phyloP scores from a whole-genome alignment of 2,329 filamentous ascomycete genomes.

The Fusarium torreyae region DNA sequence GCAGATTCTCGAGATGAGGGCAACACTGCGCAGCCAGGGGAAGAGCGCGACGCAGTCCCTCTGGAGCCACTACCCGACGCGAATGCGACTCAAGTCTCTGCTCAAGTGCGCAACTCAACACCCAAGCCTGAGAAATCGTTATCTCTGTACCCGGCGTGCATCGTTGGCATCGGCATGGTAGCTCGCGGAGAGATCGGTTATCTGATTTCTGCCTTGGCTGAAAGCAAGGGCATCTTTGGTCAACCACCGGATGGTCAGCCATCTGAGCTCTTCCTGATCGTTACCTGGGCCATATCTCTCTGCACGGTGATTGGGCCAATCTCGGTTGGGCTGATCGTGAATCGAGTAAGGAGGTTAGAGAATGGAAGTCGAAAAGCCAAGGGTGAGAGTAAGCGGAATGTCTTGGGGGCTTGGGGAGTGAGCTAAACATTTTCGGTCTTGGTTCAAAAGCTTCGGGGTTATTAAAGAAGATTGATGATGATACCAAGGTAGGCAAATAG shows the following conservation, averaged over 20 bases:
- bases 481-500: no score
- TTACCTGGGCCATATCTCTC: slow-evolving; percentile 69
- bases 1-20: background rate
- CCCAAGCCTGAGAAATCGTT: slow-evolving; percentile 62
- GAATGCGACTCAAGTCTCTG: background rate
- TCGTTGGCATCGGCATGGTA: slow-evolving; percentile 79
- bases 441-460: no score
- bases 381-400: slow-evolving; percentile 26
- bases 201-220: slow-evolving; percentile 78
- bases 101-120: slow-evolving; percentile 10
- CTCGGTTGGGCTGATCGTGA: slow-evolving; percentile 63
- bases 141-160: slow-evolving; percentile 76
- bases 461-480: no score
- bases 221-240: slow-evolving; percentile 64
- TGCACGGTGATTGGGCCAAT: slow-evolving; percentile 69
- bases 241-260: slow-evolving; percentile 12
- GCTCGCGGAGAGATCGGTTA: slow-evolving; percentile 87
- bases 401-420: slow-evolving; percentile 46
- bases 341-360: slow-evolving; percentile 55
- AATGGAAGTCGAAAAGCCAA: slow-evolving; percentile 15
- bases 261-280: slow-evolving; percentile 66
- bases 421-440: slow-evolving; percentile 1
- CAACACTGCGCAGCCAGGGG: background rate
- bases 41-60: background rate
- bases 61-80: background rate